Conservation (phyloP, 306 rosid genomes). For the Pyrus communis region DNA sequence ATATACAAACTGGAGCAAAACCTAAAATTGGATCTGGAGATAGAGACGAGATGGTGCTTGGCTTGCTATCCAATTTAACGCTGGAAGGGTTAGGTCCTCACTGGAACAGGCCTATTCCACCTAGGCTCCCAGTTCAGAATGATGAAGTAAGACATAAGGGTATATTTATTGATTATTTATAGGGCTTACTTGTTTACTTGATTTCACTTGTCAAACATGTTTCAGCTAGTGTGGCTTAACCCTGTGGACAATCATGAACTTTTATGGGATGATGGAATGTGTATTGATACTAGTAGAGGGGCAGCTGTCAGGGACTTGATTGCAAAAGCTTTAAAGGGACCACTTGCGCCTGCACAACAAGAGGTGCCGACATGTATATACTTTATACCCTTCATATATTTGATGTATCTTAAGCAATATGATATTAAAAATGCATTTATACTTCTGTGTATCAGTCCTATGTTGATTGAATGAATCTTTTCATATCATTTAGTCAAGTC, state of each 20-base stretch:
- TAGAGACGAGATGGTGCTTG: conserved; percentile 67
- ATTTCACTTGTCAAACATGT: conserved; percentile 28
- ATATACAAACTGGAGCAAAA: conserved; percentile 59
- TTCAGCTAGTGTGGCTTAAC: conserved; percentile 98
- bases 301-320: conserved; percentile 89
- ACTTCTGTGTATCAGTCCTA: neutral
- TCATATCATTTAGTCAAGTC: neutral
- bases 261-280: conserved; percentile 92
- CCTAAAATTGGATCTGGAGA: conserved; percentile 80
- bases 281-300: conserved; percentile 91
- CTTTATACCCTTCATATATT: neutral
- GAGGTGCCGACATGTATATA: conserved; percentile 45
- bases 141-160: conserved; percentile 58
- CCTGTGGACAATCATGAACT: conserved; percentile 80
- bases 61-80: conserved; percentile 66
- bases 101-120: conserved; percentile 93
- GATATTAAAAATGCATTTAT: neutral
- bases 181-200: conserved; percentile 18
- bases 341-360: conserved; percentile 82
- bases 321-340: conserved; percentile 87
- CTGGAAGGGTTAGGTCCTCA: conserved; percentile 74
- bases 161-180: neutral
- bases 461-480: neutral
- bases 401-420: neutral
- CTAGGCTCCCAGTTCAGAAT: conserved; percentile 74